Base-by-base conservation (phyloP, 2,329 filamentous ascomycete genomes). In the Emericellopsis cladophorae region DNA sequence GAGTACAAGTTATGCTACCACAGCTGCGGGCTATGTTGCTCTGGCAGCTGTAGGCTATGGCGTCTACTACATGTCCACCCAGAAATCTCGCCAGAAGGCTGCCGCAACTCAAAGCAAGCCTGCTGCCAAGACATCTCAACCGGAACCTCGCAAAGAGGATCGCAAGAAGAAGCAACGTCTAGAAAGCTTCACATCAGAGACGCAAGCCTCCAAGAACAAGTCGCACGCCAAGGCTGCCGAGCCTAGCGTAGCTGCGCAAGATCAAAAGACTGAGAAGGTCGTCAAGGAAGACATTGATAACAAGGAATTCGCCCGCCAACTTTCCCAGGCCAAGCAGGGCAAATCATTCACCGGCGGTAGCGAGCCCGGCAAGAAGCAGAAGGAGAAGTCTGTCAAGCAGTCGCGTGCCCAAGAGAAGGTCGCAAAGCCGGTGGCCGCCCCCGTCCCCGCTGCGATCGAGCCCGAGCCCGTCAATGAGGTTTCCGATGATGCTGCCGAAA, bases 361-460 rank as follows among this genome's bases (percentile, higher is more conserved):
- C 50, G 65, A 73, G 48, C 62, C 68, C 44, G 66, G 70, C 12
- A 79, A 80, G 61, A 80, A 80, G 61, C 81, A 80, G 60, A 72
- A 76, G 45, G 68, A 76, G 48, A 81, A 79, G 62, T 79, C 79
- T 22, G 71, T 84, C 45, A 85, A 87, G 68, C 79, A 84, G 57
- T 77, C 69, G 46, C 76, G 68, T 43, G 78, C 68, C 51, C 26
- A 29, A 12, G 26, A 29, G 26, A 29, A 29, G 26, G 26, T 29
- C 26, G 4, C 26, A 9, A 71, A 72, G 54, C 66, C 72, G 57
- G 65, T 67, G 42, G 61, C 64, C 31, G 59, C 61, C 35, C 59
- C 60, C 29, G 81, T 71, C 24, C 85, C 90, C 55, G 84, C 80
- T 12, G 86, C 92, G 52, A 84, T 93, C 53, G 86, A 94, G 52